Conservation (phyloP, 2,329 filamentous ascomycete species). For the Cercospora citrullina region DNA sequence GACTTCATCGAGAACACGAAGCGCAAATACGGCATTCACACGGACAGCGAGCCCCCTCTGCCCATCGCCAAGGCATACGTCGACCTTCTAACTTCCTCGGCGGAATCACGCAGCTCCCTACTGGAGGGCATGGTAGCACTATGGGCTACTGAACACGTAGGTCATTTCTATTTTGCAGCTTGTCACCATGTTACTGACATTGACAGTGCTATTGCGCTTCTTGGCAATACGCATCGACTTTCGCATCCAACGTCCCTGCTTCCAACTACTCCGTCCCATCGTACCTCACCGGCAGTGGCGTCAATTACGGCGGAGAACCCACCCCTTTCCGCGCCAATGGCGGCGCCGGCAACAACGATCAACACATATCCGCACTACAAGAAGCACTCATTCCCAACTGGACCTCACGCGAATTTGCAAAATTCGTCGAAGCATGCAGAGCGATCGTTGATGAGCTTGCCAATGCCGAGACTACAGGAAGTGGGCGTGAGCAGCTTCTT, state of each 20-base stretch:
- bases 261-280: slow-evolving; percentile 37
- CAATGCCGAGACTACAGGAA: slow-evolving; percentile 48
- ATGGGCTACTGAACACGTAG: slow-evolving; percentile 70
- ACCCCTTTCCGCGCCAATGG: slow-evolving; percentile 1
- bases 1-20: slow-evolving; percentile 67
- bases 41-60: slow-evolving; percentile 48
- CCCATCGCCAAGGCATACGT: slow-evolving; percentile 56
- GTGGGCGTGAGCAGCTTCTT: slow-evolving; percentile 50
- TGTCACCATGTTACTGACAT: slow-evolving; percentile 17
- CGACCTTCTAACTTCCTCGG: slow-evolving; percentile 61
- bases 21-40: slow-evolving; percentile 57
- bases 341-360: slow-evolving; percentile 16
- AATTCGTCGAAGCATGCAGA: slow-evolving; percentile 52
- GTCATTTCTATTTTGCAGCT: slow-evolving; percentile 21
- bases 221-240: slow-evolving; percentile 51
- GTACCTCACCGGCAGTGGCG: slow-evolving; percentile 32
- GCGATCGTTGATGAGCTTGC: slow-evolving; percentile 53
- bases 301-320: slow-evolving; percentile 18
- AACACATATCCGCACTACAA: slow-evolving; percentile 51
- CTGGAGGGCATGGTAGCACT: slow-evolving; percentile 72
- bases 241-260: slow-evolving; percentile 37
- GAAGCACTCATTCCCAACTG: slow-evolving; percentile 54
- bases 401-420: slow-evolving; percentile 52
- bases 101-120: slow-evolving; percentile 53
- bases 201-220: slow-evolving; percentile 48